Evolutionary conservation across 495 filamentous ascomycete species (phyloP).

Genomic region (Aspergillus hancockii): DNA sequence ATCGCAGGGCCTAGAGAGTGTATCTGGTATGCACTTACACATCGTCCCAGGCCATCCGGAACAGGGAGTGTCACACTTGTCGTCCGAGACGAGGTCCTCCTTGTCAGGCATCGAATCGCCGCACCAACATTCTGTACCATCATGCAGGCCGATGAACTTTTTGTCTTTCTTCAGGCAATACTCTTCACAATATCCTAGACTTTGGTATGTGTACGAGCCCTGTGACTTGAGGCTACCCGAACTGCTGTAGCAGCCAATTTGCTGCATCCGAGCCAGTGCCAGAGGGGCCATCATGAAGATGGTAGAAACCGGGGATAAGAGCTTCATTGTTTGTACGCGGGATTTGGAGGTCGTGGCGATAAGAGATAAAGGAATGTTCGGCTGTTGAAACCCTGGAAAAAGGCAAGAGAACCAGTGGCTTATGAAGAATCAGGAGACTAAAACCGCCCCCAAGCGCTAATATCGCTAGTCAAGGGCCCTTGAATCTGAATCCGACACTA

Average conservation of each 20-base stretch:
- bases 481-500: too few relatives aligned
- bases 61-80: constrained; percentile 4
- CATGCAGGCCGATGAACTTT: not conserved
- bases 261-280: too few relatives aligned
- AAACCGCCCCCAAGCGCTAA: too few relatives aligned
- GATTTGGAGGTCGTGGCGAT: too few relatives aligned
- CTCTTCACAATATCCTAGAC: not conserved
- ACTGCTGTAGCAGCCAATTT: constrained; percentile 7
- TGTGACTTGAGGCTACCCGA: not conserved
- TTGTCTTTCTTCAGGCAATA: not conserved
- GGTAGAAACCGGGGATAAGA: too few relatives aligned
- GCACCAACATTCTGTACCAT: constrained; percentile 8
- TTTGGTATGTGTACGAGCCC: constrained; percentile 6
- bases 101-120: not conserved
- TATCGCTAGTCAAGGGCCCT: too few relatives aligned
- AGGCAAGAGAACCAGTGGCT: too few relatives aligned
- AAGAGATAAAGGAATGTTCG: too few relatives aligned
- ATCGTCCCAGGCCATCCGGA: constrained; percentile 1
- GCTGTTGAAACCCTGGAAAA: too few relatives aligned
- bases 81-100: not conserved
- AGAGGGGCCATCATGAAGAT: too few relatives aligned
- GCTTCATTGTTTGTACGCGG: too few relatives aligned
- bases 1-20: not conserved
- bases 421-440: too few relatives aligned
- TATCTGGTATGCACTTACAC: constrained; percentile 2